These are phyloP conservation scores for Globisporangium ultimum DNA, from an alignment of 352 stramenopile species.

Conservation along the genomic window DNA sequence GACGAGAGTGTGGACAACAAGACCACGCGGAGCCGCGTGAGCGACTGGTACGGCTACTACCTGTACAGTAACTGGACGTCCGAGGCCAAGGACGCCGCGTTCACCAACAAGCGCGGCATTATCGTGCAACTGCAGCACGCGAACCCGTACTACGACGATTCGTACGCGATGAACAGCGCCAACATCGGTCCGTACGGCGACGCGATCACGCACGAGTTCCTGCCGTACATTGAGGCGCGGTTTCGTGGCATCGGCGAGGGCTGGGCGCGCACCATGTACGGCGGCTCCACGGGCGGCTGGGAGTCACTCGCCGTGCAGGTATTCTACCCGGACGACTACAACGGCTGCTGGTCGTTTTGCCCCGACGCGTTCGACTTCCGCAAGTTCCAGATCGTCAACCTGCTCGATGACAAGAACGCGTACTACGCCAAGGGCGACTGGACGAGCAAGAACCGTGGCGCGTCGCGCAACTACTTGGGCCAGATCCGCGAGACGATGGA, in stretches of 20 bases:
- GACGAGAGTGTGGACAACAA: conserved; percentile 20
- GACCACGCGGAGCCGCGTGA: conserved; percentile 4
- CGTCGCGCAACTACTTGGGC: conserved; percentile 55
- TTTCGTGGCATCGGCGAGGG: conserved; percentile 63
- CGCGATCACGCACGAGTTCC: conserved; percentile 72
- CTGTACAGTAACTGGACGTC: conserved; percentile 77
- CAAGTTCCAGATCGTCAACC: conserved; percentile 69
- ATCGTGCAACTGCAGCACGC: conserved; percentile 75
- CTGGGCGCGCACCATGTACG: conserved; percentile 74
- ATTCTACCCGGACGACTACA: conserved; percentile 77
- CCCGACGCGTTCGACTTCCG: conserved; percentile 74
- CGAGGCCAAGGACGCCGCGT: conserved; percentile 34
- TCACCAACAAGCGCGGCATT: conserved; percentile 63
- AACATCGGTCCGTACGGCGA: conserved; percentile 75
- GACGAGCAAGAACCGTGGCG: conserved; percentile 69
- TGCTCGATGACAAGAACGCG: conserved; percentile 59
- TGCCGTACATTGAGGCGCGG: conserved; percentile 55
- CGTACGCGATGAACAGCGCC: conserved; percentile 72
- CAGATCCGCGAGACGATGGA: conserved; percentile 71
- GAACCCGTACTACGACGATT: conserved; percentile 81
- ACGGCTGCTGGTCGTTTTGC: conserved; percentile 80
- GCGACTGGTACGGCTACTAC: conserved; percentile 62
- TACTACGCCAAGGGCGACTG: conserved; percentile 69
- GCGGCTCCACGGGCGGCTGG: conserved; percentile 69
- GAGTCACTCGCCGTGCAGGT: conserved; percentile 73